Evolutionary conservation across 1,284 basidiomycete genomes (phyloP).

Genomic region (Austroboletus niveus): DNA sequence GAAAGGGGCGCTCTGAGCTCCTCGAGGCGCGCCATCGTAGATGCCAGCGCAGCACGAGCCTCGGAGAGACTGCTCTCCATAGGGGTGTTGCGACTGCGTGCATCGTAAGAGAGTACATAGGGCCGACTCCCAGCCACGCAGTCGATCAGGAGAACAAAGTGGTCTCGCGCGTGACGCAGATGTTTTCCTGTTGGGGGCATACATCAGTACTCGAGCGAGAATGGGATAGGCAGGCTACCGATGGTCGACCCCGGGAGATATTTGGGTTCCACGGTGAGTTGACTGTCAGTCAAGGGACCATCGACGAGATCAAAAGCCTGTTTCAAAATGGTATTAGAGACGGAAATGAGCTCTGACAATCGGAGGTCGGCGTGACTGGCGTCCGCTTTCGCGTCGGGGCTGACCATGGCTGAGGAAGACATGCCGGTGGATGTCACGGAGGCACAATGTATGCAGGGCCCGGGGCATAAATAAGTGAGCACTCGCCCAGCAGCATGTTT

Average conservation of each 20-base stretch:
- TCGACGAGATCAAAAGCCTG: slow-evolving; percentile 73
- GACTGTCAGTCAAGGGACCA: slow-evolving; percentile 60
- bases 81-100: slow-evolving; percentile 69
- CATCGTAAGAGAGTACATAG: slow-evolving; percentile 69
- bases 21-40: slow-evolving; percentile 57
- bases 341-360: slow-evolving; percentile 55
- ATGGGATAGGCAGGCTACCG: slow-evolving; percentile 41
- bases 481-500: slow-evolving; percentile 14
- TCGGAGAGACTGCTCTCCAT: slow-evolving; percentile 70
- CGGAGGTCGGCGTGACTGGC: slow-evolving; percentile 19
- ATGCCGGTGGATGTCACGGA: not conserved
- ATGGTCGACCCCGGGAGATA: slow-evolving; percentile 81
- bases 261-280: slow-evolving; percentile 63
- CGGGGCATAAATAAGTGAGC: slow-evolving; percentile 15
- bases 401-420: slow-evolving; percentile 23
- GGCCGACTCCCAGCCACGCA: slow-evolving; percentile 51
- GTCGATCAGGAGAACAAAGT: slow-evolving; percentile 66
- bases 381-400: not conserved
- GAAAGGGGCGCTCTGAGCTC: slow-evolving; percentile 42
- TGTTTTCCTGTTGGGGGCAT: slow-evolving; percentile 61
- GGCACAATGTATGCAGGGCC: not conserved
- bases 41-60: slow-evolving; percentile 55
- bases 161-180: slow-evolving; percentile 77
- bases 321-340: slow-evolving; percentile 60
- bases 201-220: slow-evolving; percentile 1